Base-by-base conservation (phyloP, 306 rosid species). In the Lithocarpus polystachyus region DNA sequence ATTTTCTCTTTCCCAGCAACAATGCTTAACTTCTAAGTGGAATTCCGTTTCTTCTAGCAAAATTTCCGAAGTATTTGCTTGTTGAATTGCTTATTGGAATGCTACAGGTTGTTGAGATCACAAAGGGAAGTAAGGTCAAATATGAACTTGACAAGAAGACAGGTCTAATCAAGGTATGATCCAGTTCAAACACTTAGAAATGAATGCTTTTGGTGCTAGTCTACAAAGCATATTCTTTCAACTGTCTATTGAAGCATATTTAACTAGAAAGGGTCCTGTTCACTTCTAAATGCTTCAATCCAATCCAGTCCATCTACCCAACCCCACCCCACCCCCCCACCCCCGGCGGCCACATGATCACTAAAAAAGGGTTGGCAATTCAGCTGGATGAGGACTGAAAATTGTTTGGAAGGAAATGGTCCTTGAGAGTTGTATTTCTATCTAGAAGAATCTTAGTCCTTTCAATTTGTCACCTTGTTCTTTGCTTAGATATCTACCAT, bases 71-170 rank as follows among this genome's bases (percentile, higher is more conserved):
- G 56, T 77, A 45, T 77, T 55, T 57, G 72, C 48, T 64, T 67
- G 74, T 60, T 87, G 82, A 84, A 73, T 76, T 80, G 61, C 67
- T 79, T 53, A 35, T 74, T 83, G 74, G 62, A 81, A 48, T 82
- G 73, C 23, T 76, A 37, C 84, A 94, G 99, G 99, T 92, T 82
- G 97, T 94, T 83, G 97, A 94, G 86, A 94, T 94, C 80, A 71
- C 92, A 11, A 91, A 91, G 81, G 99, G 99, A 88, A 94, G 99
- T 84, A 94, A 94, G 82, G 99, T 94, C 78, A 94, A 94, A 72
- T 94, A 92, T 60, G 99, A 94, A 83, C 99, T 94, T 75, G 97
- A 92, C 91, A 94, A 94, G 84, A 94, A 92, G 83, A 94, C 97
- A n/a, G 99, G 99, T 79, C 72, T 94, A 18, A 94, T 94, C 51